Percentiles rank a stretch among this genome's conserved stretches.
Conservation (phyloP, 2,329 filamentous ascomycete species). For the Endocalyx cinctus region DNA sequence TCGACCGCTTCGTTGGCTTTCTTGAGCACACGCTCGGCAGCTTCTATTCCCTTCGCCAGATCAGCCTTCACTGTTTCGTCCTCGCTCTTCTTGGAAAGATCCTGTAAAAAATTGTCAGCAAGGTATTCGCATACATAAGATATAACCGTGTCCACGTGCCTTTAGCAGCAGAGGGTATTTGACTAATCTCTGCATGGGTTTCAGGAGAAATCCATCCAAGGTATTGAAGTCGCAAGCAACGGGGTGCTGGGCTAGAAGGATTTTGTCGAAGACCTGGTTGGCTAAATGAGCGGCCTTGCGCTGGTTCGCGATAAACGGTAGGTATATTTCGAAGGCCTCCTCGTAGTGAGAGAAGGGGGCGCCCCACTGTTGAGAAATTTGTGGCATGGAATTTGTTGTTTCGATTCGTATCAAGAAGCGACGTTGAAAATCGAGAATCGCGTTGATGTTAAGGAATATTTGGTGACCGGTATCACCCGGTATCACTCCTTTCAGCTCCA, state of each 20-base stretch:
- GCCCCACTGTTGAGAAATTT: conserved; percentile 85
- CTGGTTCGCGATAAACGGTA: conserved; percentile 96
- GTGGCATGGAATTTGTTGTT: conserved; percentile 82
- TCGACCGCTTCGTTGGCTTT: conserved; percentile 90
- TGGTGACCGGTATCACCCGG: conserved; percentile 87
- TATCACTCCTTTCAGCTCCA: conserved; percentile 83
- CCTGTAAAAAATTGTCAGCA: conserved; percentile 45
- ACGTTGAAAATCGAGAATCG: conserved; percentile 90
- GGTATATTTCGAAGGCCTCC: conserved; percentile 86
- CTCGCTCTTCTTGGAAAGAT: conserved; percentile 76
- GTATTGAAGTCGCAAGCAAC: conserved; percentile 86
- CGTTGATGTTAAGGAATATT: conserved; percentile 95
- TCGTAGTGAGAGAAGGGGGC: conserved; percentile 81
- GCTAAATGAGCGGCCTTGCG: conserved; percentile 84
- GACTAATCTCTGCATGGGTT: conserved; percentile 91
- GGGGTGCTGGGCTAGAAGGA: conserved; percentile 66
- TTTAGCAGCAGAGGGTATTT: conserved; percentile 91
- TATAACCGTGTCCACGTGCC: conserved; percentile 40
- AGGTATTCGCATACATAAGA: not conserved
- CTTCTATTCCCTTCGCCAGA: conserved; percentile 70
- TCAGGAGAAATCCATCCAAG: conserved; percentile 86
- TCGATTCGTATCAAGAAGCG: conserved; percentile 94
- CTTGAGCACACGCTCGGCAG: conserved; percentile 74
- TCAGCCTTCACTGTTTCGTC: conserved; percentile 68
- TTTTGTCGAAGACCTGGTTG: conserved; percentile 80